Evolutionary conservation across 768 basidiomycete genomes (phyloP), one percentile per base, ranked within the genome.

Genomic region (Pleurotus cornucopiae): DNA sequence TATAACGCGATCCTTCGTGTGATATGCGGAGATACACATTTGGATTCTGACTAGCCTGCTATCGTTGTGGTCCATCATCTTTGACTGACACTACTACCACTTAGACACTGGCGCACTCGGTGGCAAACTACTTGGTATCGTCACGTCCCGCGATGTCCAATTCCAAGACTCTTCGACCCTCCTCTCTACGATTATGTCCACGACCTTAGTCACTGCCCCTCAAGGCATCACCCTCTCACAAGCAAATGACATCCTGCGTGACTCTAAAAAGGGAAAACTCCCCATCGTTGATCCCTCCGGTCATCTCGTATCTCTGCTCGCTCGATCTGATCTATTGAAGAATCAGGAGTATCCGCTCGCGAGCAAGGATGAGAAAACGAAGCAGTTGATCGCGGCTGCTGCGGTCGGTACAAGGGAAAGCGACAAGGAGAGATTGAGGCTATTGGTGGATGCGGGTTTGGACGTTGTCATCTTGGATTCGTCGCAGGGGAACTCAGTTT

Each of bases 261-360:
- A 91, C 69, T 96, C 89, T 25, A 98, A 98, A 70, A 98, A 97
- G 77, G 97, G 97, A 52, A 99, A 99, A 69, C 85, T 98, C 1
- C 97, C 95, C 37, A 86, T 92, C 66, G 75, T 91, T 62, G 85
- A 92, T 70, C 59, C 68, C 6, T 65, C 81, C 46, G 86, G 88
- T 47, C 75, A 82, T 57, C 85, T 93, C 54, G 76, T 81, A 25
- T 85, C 88, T 16, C 91, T 99, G 61, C 86, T 99, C 55, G 94
- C 96, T 2, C 94, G 95, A 56, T 98, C 95, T 49, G 96, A 99
- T 71, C 79, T 99, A 47, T 84, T 98, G 67, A 98, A 99, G 73
- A 97, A 96, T 73, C 92, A 97, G 68, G 94, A 90, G 56, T 99
- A 88, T 71, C 97, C 97, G 1, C 83, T 97, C 56, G 94, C 97